Base-by-base conservation (phyloP, 1,284 basidiomycete species). In the Rugosomyces carneus region DNA sequence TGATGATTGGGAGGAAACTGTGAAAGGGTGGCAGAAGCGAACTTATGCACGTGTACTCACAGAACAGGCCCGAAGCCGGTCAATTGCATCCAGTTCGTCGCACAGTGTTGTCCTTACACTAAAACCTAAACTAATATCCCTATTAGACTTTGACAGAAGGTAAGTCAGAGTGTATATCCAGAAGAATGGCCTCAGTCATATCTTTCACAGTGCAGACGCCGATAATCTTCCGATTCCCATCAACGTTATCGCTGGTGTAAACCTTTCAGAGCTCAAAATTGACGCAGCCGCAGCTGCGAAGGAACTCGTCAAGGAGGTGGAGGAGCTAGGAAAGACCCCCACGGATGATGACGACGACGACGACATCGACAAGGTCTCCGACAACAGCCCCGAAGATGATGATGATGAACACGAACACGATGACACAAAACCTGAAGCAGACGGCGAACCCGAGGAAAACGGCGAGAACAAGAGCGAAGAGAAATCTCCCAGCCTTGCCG, bases 31-130 rank as follows among this genome's bases (percentile, higher is more conserved):
- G 57, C 54, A 68, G 42, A 48, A 56, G 16, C 60, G 68, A 8
- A 69, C 67, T 44, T 52, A 67, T 18, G 52, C 64, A 0, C 60
- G 64, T 21, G 59, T 73, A 2, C 53, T 67, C 50, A 65, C 63
- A 0, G 67, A 75, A 55, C 61, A 64, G 23, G 68, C 69, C 1
- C 66, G 66, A 38, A 70, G 70, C 42, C 68, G 67, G 52, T 68
- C 69, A 8, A 67, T 75, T 42, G 73, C 72, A 27, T 61, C 68
- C 6, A 78, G 71, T 73, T 44, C 27, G 68, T 59, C 18, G 10
- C 11, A 16, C 42, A 8, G n/a, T n/a, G n/a, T n/a, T n/a, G n/a
- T n/a, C n/a, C n/a, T n/a, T 37, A 42, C 41, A 5, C 3, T 18
- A n/a, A 16, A 6, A 4, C 35, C 9, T 35, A 18, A 7, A 13